Evolutionary conservation across 1,284 basidiomycete genomes (phyloP).

Genomic region (Anthracocystis panici-leucophaei): DNA sequence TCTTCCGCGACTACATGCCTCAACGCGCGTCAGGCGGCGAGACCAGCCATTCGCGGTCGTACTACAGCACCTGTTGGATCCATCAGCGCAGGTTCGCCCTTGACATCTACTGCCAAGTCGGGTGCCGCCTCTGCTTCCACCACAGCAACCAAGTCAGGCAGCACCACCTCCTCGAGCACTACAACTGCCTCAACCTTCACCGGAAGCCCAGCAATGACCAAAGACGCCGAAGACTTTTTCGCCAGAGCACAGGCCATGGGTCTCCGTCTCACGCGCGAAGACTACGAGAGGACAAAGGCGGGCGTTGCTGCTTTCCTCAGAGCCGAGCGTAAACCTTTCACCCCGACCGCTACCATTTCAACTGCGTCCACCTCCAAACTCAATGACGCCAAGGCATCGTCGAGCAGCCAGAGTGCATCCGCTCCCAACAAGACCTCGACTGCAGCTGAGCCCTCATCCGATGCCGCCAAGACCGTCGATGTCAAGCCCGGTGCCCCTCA

Average conservation of each 20-base stretch:
- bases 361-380: slow-evolving; percentile 12
- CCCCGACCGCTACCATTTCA: slow-evolving; percentile 8
- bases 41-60: slow-evolving; percentile 19
- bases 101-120: slow-evolving; percentile 2
- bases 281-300: slow-evolving; percentile 65
- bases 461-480: slow-evolving; percentile 18
- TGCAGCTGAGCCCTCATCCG: neutral
- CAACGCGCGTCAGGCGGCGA: slow-evolving; percentile 5
- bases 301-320: slow-evolving; percentile 67
- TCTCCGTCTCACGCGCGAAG: slow-evolving; percentile 62
- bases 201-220: slow-evolving; percentile 18
- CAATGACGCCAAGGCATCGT: slow-evolving; percentile 10
- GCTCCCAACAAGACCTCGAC: slow-evolving; percentile 3
- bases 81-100: slow-evolving; percentile 11
- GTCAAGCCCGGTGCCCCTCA: slow-evolving; percentile 15
- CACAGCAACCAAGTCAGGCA: slow-evolving; percentile 1
- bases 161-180: slow-evolving; percentile 1
- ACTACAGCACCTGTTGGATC: slow-evolving; percentile 6
- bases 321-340: slow-evolving; percentile 55
- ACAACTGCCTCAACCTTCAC: slow-evolving; percentile 5
- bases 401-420: slow-evolving; percentile 3
- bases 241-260: slow-evolving; percentile 67
- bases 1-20: slow-evolving; percentile 10
- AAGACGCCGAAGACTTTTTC: slow-evolving; percentile 64
- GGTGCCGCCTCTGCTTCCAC: slow-evolving; percentile 7